Evolutionary conservation across 2,329 filamentous ascomycete genomes (phyloP), one percentile per base, ranked within the genome.

Genomic region (Xylaria sp.): DNA sequence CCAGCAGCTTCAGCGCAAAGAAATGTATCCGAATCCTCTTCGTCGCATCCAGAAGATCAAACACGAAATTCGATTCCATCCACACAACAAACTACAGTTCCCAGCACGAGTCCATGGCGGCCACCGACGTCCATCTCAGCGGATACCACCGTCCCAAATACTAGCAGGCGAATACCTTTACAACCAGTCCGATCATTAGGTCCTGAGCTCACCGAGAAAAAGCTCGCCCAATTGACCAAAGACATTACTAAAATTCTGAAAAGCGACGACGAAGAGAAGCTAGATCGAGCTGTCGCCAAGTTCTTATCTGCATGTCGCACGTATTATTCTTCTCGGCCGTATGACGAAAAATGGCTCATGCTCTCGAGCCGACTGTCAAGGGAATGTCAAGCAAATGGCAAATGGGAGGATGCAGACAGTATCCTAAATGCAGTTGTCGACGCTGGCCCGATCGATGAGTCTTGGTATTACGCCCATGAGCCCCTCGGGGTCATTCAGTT

Each of bases 401-500:
- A 60, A 45, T 66, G 68, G 55, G 63, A 71, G 1, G 67, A 71
- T 7, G 74, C 74, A 1, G 59, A 62, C 22, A 56, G 55, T 2
- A 61, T 76, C 3, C 59, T 78, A 4, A 48, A 37, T 20, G 44
- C 56, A 4, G 63, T 70, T 5, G 38, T 73, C 4, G 41, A 43
- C 2, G 51, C 61, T 11, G 68, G 67, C 1, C 54, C 65, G 4
- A 46, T 77, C 1, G 57, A 68, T 16, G 72, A 74, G 56, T 60
- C 48, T 7, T 56, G 63, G 13, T 78, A 72, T 42, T 69, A 71
- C 45, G 66, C 63, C n/a, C 69, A 73, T 54, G 45, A 70, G 0
- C 75, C 76, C 7, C 39, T 73, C 2, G 17, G 58, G 1, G 59
- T 77, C 8, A 69, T 77, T 34, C 57, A 71, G 3, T 63, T 54